Conservation (phyloP, 2,329 filamentous ascomycete genomes). For the Aspergillus pseudoglaucus region DNA sequence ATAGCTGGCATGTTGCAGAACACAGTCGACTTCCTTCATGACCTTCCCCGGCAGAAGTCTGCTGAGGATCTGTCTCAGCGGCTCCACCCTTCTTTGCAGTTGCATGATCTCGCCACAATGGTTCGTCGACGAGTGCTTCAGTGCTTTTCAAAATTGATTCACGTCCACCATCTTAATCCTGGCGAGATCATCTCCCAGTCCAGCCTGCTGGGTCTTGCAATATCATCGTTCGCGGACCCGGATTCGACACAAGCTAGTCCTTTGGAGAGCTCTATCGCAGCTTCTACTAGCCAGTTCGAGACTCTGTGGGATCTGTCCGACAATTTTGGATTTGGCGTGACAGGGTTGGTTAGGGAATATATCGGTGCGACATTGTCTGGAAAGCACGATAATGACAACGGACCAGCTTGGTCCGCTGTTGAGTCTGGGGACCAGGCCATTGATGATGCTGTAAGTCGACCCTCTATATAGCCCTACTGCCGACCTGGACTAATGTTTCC, state of each 20-base stretch:
- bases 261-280: slow-evolving; percentile 84
- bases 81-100: slow-evolving; percentile 74
- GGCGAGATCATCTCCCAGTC: slow-evolving; percentile 84
- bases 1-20: slow-evolving; percentile 93
- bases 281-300: slow-evolving; percentile 82
- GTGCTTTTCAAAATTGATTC: slow-evolving; percentile 87
- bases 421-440: slow-evolving; percentile 33
- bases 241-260: slow-evolving; percentile 66
- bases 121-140: slow-evolving; percentile 87
- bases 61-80: slow-evolving; percentile 81
- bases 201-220: slow-evolving; percentile 80
- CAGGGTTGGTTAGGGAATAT: slow-evolving; percentile 73
- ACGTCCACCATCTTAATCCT: slow-evolving; percentile 75
- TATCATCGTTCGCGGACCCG: slow-evolving; percentile 87
- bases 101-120: slow-evolving; percentile 88
- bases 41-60: slow-evolving; percentile 73
- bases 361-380: slow-evolving; percentile 64
- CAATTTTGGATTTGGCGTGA: slow-evolving; percentile 91
- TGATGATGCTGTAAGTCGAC: slow-evolving; percentile 36
- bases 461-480: not conserved
- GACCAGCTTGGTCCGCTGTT: slow-evolving; percentile 36
- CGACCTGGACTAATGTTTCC: slow-evolving; percentile 7
- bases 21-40: slow-evolving; percentile 81
- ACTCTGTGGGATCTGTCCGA: slow-evolving; percentile 92
- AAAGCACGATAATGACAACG: slow-evolving; percentile 56